Percentiles rank a stretch among this genome's conserved stretches.
These are phyloP conservation scores for Cubamyces lactineus DNA, from an alignment of 768 basidiomycete species.

Conservation along the genomic window DNA sequence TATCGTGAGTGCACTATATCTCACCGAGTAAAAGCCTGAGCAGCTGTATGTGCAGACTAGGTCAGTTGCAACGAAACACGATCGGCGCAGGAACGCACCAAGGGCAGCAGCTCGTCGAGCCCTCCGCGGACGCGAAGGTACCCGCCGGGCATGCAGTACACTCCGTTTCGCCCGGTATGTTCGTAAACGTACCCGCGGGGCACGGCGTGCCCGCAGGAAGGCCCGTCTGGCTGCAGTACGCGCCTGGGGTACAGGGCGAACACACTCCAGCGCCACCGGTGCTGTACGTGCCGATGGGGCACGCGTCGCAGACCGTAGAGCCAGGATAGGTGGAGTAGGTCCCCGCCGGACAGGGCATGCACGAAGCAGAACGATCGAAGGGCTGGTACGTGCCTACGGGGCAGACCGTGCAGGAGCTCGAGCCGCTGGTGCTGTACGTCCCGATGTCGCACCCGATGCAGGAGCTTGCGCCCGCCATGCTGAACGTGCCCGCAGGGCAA, in stretches of 20 bases:
- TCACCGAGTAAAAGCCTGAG: constrained; percentile 23
- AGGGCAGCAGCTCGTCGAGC: constrained; percentile 23
- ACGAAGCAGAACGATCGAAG: too few relatives aligned
- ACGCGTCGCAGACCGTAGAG: too few relatives aligned
- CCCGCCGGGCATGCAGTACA: constrained; percentile 18
- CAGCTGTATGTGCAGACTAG: constrained; percentile 7
- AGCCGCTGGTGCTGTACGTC: constrained; percentile 8
- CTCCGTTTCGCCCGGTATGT: constrained; percentile 8
- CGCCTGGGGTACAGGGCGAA: too few relatives aligned
- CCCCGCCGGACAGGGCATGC: too few relatives aligned
- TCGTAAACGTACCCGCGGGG: constrained; percentile 3
- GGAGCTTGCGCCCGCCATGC: constrained; percentile 3
- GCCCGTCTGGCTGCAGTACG: too few relatives aligned
- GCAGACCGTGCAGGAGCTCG: constrained; percentile 21
- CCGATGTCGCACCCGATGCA: constrained; percentile 7
- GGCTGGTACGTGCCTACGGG: constrained; percentile 12
- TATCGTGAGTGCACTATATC: background rate
- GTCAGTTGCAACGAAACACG: background rate
- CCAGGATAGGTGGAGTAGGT: too few relatives aligned
- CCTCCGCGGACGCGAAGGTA: constrained; percentile 16
- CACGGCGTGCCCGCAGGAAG: background rate
- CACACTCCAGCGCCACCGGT: too few relatives aligned
- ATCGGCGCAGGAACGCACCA: constrained; percentile 12
- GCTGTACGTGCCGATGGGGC: background rate
- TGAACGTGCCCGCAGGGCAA: constrained; percentile 24